A percentile compares a stretch with the other conserved stretches of the same genome.
phyloP scores from a whole-genome alignment of 257 asterid species.

The Solanum sparsipilum region DNA sequence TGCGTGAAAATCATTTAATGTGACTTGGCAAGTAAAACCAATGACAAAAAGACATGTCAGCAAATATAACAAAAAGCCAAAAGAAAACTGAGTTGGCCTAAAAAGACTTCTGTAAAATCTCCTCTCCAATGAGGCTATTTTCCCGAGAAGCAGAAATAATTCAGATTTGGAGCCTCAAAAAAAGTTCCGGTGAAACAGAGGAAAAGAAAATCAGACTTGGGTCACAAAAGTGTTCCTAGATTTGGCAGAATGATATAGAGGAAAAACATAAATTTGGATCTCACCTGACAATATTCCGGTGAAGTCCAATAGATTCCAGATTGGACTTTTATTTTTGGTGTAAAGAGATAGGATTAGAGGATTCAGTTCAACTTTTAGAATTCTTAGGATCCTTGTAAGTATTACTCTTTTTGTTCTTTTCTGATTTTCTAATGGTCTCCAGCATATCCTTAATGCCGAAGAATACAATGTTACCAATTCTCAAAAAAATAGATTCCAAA shows the following conservation, averaged over 20 bases:
- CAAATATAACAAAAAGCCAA: not conserved
- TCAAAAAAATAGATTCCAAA: not conserved
- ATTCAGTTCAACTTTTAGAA: too few relatives aligned
- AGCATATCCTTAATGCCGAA: too few relatives aligned
- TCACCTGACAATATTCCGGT: not conserved
- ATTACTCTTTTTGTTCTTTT: too few relatives aligned
- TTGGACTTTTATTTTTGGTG: not conserved
- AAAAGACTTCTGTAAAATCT: not conserved
- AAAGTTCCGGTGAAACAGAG: not conserved
- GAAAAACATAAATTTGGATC: not conserved
- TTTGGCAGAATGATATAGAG: not conserved
- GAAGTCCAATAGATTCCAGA: not conserved
- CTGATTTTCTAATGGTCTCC: too few relatives aligned
- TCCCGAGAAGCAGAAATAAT: not conserved
- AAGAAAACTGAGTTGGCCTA: not conserved
- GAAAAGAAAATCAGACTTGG: not conserved
- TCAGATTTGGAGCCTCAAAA: not conserved
- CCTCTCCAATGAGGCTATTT: not conserved
- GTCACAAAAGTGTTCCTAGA: not conserved
- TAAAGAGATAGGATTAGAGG: too few relatives aligned
- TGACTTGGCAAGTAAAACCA: not conserved
- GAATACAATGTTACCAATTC: too few relatives aligned
- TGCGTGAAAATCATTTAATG: not conserved
- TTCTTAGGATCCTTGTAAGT: too few relatives aligned
- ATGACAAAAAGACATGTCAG: not conserved